Evolutionary conservation across 2,329 filamentous ascomycete genomes (phyloP).

Genomic region (Diaporthe vaccinii): DNA sequence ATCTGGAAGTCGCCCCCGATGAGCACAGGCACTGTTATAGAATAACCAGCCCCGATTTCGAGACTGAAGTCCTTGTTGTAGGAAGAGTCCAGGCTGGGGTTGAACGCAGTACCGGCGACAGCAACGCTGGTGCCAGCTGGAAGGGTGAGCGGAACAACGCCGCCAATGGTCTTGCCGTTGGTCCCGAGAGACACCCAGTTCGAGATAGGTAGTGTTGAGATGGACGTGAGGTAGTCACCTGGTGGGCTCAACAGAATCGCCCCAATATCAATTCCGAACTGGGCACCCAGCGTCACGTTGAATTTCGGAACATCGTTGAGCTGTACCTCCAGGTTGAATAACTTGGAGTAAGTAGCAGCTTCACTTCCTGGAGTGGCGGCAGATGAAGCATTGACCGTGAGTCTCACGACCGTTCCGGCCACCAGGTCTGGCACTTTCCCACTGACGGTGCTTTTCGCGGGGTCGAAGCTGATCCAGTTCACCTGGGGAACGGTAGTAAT

Average conservation of each 20-base stretch:
- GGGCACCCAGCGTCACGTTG: background rate
- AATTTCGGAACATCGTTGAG: background rate
- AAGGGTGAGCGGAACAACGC: slow-evolving; percentile 8
- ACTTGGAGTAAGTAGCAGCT: background rate
- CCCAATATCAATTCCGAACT: background rate
- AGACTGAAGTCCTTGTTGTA: slow-evolving; percentile 19
- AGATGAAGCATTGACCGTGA: slow-evolving; percentile 24
- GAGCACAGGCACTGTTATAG: slow-evolving; percentile 8
- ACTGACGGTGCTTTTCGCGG: background rate
- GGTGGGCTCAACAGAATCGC: background rate
- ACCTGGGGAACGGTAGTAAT: background rate
- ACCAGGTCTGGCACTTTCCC: background rate
- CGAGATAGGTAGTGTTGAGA: background rate
- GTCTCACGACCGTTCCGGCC: background rate
- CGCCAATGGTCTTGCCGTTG: background rate
- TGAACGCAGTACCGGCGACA: background rate
- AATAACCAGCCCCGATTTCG: background rate
- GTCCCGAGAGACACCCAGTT: background rate
- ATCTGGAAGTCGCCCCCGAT: background rate
- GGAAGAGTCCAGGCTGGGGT: slow-evolving; percentile 7
- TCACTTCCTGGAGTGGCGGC: background rate
- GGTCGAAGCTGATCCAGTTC: slow-evolving; percentile 4
- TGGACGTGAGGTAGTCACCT: background rate
- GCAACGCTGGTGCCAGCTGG: slow-evolving; percentile 2
- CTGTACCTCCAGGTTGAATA: background rate